Base-by-base conservation (phyloP, 345 rosid species). In the Lagerstroemia speciosa region DNA sequence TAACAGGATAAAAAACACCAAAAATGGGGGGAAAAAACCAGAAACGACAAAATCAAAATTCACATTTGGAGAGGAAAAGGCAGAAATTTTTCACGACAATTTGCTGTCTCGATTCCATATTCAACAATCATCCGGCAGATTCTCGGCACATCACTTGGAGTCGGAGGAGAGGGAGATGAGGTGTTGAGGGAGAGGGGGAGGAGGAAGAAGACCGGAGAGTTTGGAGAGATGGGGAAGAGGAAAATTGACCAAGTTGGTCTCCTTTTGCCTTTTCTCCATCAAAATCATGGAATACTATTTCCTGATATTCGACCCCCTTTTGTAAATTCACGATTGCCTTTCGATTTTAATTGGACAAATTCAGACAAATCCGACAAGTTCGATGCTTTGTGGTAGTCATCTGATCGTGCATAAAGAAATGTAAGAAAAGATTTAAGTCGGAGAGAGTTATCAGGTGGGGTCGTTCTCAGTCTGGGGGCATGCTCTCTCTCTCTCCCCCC, bases 221-320 rank as follows among this genome's bases (percentile, higher is more conserved):
- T 48, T 1, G 8, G 29, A 6, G 58, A 19, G 58, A 52, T 27
- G 29, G 27, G 27, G 60, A 24, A 27, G 63, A 58, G 12, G 32
- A 12, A 34, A 29, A 58, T 30, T 58, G 63, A 30, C 34, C 34
- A 58, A 58, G 63, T 58, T 58, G 63, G 33, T 58, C 33, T 6
- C 63, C 29, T 58, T 58, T 57, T 29, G 34, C 63, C 63, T 27
- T 58, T 58, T 58, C 34, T 10, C 32, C 33, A 58, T 58, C 63
- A 58, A 58, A 27, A 10, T 27, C 34, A 20, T 58, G 34, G 34
- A 58, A 27, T 58, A 12, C 63, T 58, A 58, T 58, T 58, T 27
- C 34, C 63, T 30, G 63, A 27, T 9, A 58, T 27, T 30, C 63
- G 34, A 27, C 34, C 34, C 34, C 19, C 27, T 29, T 14, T 15